phyloP scores from a whole-genome alignment of 129 eudicot species.

The Lactuca saligna region DNA sequence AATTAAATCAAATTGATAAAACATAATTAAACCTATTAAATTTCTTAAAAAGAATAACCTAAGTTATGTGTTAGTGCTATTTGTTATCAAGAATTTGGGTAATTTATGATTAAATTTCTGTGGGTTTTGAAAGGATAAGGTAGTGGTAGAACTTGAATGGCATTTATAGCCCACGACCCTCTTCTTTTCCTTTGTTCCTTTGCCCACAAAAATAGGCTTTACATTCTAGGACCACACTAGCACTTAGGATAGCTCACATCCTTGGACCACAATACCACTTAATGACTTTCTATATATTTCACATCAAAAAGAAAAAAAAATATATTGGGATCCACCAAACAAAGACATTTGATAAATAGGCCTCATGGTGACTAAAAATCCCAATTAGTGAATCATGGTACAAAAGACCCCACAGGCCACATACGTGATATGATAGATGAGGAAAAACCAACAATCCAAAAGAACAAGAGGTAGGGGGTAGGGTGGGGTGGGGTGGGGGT shows the following conservation, averaged over 20 bases:
- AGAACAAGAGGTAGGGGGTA: not conserved
- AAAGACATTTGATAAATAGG: slow-evolving; percentile 27
- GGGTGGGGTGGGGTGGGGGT: not conserved
- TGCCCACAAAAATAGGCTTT: slow-evolving; percentile 38
- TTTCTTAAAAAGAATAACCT: no score
- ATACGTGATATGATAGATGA: slow-evolving; percentile 24
- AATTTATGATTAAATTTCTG: not conserved
- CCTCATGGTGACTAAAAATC: slow-evolving; percentile 25
- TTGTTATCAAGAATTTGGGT: not conserved
- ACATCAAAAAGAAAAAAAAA: slow-evolving; percentile 31
- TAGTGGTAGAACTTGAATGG: slow-evolving; percentile 28
- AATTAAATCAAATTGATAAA: no score
- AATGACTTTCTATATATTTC: slow-evolving; percentile 25
- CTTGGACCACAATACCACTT: slow-evolving; percentile 45
- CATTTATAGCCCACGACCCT: slow-evolving; percentile 36
- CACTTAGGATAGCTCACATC: slow-evolving; percentile 36
- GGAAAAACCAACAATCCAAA: slow-evolving; percentile 11
- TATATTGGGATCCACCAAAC: slow-evolving; percentile 36
- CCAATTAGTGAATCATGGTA: slow-evolving; percentile 35
- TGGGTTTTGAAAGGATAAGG: slow-evolving; percentile 21
- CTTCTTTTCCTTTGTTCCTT: slow-evolving; percentile 30
- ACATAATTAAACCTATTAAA: not conserved
- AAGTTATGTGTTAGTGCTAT: not conserved
- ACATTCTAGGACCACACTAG: slow-evolving; percentile 33
- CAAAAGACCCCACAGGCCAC: slow-evolving; percentile 30